Evolutionary conservation across 768 basidiomycete genomes (phyloP).

Genomic region (Cystofilobasidium capitatum): DNA sequence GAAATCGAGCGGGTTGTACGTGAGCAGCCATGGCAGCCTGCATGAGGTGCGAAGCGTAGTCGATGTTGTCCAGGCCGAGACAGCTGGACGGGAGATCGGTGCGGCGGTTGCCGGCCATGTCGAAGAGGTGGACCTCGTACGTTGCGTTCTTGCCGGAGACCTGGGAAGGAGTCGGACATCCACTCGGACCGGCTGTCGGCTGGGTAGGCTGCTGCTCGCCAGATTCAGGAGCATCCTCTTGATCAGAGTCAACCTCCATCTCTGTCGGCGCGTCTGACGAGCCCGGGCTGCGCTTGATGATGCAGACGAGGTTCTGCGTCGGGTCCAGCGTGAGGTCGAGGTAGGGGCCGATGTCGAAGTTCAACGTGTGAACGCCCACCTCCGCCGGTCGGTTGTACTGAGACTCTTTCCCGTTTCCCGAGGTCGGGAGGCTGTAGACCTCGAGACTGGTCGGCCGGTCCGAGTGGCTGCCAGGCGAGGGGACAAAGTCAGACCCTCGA

Average conservation of each 20-base stretch:
- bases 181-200: neutral
- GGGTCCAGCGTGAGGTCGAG: slow-evolving; percentile 25
- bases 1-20: neutral
- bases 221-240: too few species aligned
- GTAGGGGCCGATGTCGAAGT: slow-evolving; percentile 21
- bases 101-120: neutral
- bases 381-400: neutral
- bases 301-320: slow-evolving; percentile 16
- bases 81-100: neutral
- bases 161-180: neutral
- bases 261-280: too few species aligned
- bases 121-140: slow-evolving; percentile 8
- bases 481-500: slow-evolving; percentile 4
- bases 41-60: neutral
- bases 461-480: neutral
- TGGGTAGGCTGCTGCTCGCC: neutral
- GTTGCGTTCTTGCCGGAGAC: neutral
- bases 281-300: slow-evolving; percentile 1
- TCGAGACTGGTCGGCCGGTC: neutral
- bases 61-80: neutral
- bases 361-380: slow-evolving; percentile 1
- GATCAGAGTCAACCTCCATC: too few species aligned
- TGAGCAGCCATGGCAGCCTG: neutral
- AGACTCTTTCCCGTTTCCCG: neutral
- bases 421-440: slow-evolving; percentile 5